phyloP scores from a whole-genome alignment of 2,329 filamentous ascomycete species.

The Colletotrichum cuscutae region DNA sequence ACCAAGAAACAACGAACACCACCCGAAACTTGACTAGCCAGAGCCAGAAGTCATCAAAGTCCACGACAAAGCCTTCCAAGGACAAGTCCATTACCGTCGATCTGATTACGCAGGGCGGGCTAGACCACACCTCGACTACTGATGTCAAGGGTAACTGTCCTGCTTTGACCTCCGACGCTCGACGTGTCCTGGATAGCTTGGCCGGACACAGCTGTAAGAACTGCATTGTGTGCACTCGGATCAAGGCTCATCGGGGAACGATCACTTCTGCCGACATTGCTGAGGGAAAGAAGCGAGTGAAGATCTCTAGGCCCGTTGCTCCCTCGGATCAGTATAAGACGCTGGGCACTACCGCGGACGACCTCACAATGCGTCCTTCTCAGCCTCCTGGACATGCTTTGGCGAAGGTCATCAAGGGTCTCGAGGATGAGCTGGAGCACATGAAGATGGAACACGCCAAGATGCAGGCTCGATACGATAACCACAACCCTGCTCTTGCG shows the following conservation, averaged over 20 bases:
- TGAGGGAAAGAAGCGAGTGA: conserved; percentile 67
- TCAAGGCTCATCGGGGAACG: conserved; percentile 56
- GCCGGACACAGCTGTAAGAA: conserved; percentile 66
- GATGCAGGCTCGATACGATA: conserved; percentile 71
- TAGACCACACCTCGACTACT: conserved; percentile 27
- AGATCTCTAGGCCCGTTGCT: conserved; percentile 71
- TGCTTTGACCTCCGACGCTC: conserved; percentile 62
- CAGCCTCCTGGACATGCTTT: conserved; percentile 79
- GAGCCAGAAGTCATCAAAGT: conserved; percentile 34
- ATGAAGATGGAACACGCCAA: conserved; percentile 75
- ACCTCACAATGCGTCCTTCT: conserved; percentile 71
- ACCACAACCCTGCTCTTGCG: conserved; percentile 73
- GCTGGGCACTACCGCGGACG: conserved; percentile 56
- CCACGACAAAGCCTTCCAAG: conserved; percentile 23
- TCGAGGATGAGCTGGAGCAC: conserved; percentile 83
- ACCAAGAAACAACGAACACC: conserved; percentile 30
- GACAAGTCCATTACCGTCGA: conserved; percentile 33
- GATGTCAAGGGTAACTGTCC: conserved; percentile 46
- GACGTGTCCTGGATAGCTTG: conserved; percentile 62
- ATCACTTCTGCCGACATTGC: conserved; percentile 49
- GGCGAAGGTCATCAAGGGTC: conserved; percentile 82
- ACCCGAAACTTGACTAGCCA: conserved; percentile 37
- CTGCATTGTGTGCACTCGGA: conserved; percentile 67
- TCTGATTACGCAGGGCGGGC: conserved; percentile 32
- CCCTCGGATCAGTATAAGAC: conserved; percentile 61